Evolutionary conservation across 345 rosid species (phyloP), one percentile per base, ranked within the genome.

Genomic region (Zanthoxylum bungeanum): DNA sequence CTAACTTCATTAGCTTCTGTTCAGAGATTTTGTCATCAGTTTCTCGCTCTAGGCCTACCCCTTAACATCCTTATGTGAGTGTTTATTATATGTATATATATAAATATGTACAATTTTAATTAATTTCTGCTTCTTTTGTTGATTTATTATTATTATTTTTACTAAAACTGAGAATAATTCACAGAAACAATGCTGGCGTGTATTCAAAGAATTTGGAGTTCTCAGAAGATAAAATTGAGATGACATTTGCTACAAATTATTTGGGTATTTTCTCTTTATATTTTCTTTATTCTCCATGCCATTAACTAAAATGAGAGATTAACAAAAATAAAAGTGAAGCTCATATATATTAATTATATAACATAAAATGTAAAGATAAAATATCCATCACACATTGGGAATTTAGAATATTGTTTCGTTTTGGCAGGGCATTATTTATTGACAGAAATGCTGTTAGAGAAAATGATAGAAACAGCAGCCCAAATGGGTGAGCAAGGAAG

Each of bases 151-250:
- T 65, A 3, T 46, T 74, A 37, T 68, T 69, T 53, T 5, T 52
- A n/a, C n/a, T n/a, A n/a, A n/a, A n/a, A n/a, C n/a, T n/a, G n/a
- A n/a, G n/a, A n/a, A n/a, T n/a, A n/a, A n/a, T 73, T 34, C 66
- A 68, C 92, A 94, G 98, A 84, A 94, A 94, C 75, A 94, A 94
- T 75, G 98, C 98, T 2, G 98, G 98, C 19, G 77, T 88, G 27
- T 92, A 77, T 86, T 90, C 95, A 50, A 86, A 84, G 71, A 85
- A 83, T 72, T 77, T 94, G 84, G 97, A 94, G 83, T 94, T 89
- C 78, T 92, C 98, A 0, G 98, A 92, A 64, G 97, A 92, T 68
- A 94, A 94, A 83, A 85, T 92, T 60, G 97, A 94, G 85, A 84
- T 94, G 88, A 92, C 98, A 47, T 92, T 94, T 74, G 97, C 98